These are phyloP conservation scores for Wilcoxina mikolae DNA, from an alignment of 495 filamentous ascomycete species.

Conservation along the genomic window DNA sequence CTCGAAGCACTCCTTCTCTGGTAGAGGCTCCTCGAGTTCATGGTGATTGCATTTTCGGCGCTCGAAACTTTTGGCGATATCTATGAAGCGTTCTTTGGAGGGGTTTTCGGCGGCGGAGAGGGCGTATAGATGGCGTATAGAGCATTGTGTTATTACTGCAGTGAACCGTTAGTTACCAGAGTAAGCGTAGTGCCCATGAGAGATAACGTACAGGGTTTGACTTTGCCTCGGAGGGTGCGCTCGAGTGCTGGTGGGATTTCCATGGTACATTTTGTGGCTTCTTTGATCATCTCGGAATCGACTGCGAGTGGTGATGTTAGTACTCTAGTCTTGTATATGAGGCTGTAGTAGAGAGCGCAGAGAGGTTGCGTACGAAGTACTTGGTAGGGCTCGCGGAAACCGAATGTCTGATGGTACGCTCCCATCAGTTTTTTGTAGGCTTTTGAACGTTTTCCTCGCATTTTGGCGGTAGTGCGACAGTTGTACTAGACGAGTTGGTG, in stretches of 20 bases:
- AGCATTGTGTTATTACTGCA: slow-evolving; percentile 49
- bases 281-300: slow-evolving; percentile 65
- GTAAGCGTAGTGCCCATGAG: too few species aligned
- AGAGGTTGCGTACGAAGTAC: slow-evolving; percentile 46
- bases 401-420: slow-evolving; percentile 66
- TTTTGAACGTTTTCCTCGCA: slow-evolving; percentile 87
- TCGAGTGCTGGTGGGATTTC: slow-evolving; percentile 56
- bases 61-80: slow-evolving; percentile 58
- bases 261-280: slow-evolving; percentile 65
- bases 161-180: slow-evolving; percentile 6
- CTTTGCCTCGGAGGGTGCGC: slow-evolving; percentile 58
- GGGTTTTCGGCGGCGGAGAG: slow-evolving; percentile 33
- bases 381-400: slow-evolving; percentile 88
- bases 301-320: slow-evolving; percentile 33
- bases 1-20: slow-evolving; percentile 60
- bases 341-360: background rate
- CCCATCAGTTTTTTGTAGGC: slow-evolving; percentile 95
- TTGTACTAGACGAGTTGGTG: too few species aligned
- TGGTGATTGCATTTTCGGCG: slow-evolving; percentile 82
- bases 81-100: slow-evolving; percentile 44
- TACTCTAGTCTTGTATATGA: background rate
- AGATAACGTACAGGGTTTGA: slow-evolving; percentile 59
- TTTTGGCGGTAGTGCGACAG: slow-evolving; percentile 25
- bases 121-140: slow-evolving; percentile 58
- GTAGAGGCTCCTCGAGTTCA: slow-evolving; percentile 58